These are phyloP conservation scores for Angophora floribunda DNA, from an alignment of 345 rosid genomes.

Conservation along the genomic window DNA sequence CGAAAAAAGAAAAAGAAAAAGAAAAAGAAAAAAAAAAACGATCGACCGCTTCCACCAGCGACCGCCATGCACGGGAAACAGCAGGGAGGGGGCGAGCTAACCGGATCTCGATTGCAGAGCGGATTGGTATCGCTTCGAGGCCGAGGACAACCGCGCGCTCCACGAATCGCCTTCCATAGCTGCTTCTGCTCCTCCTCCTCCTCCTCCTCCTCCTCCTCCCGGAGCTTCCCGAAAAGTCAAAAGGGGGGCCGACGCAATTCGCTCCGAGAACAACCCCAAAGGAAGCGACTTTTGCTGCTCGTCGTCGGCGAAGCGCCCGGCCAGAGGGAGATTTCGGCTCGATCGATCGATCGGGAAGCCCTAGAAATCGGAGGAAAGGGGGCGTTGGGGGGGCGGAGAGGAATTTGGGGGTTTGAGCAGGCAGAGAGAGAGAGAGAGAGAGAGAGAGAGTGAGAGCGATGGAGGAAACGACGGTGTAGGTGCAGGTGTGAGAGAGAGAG, in stretches of 20 bases:
- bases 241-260: not conserved
- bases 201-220: not conserved
- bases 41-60: not conserved
- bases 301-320: not conserved
- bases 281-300: too few relatives aligned
- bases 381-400: not conserved
- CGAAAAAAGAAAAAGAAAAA: not conserved
- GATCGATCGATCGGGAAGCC: not conserved
- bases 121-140: constrained; percentile 74
- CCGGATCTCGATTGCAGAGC: constrained; percentile 91
- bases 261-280: not conserved
- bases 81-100: constrained; percentile 12
- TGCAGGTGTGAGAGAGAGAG: not conserved
- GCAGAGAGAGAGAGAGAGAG: not conserved
- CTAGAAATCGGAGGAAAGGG: not conserved
- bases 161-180: constrained; percentile 85
- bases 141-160: constrained; percentile 75
- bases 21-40: not conserved
- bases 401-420: not conserved
- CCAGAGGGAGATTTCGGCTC: not conserved
- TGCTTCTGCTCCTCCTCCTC: not conserved
- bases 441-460: not conserved
- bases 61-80: not conserved
- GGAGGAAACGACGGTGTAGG: not conserved
- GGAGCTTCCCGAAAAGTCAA: not conserved